phyloP scores from a whole-genome alignment of 2,329 filamentous ascomycete genomes.

The Myriangium duriaei region DNA sequence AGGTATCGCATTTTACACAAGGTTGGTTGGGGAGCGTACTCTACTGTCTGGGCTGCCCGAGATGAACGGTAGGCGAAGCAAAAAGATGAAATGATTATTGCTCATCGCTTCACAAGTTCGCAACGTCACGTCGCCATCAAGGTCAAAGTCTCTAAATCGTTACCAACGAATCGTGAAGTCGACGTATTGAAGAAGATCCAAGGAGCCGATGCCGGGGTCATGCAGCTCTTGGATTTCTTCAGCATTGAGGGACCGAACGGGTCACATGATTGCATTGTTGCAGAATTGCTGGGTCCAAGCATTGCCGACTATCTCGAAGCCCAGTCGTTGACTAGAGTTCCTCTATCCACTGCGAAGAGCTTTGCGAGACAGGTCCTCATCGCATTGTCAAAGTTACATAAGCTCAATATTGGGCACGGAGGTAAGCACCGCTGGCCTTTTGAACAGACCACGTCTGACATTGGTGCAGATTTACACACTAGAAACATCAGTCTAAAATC shows the following conservation, averaged over 20 bases:
- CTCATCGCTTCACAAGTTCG: too few species aligned
- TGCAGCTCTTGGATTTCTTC: conserved; percentile 13
- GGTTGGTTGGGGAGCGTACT: conserved; percentile 26
- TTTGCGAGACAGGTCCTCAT: conserved; percentile 14
- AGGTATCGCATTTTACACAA: conserved; percentile 27
- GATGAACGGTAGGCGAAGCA: too few species aligned
- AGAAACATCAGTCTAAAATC: too few species aligned
- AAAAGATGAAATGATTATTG: too few species aligned
- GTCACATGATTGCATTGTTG: conserved; percentile 13
- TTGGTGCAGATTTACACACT: too few species aligned
- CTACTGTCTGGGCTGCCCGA: conserved; percentile 26
- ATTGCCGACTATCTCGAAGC: conserved; percentile 7
- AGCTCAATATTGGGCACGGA: conserved; percentile 10
- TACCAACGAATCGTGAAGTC: too few species aligned
- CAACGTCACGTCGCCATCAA: too few species aligned
- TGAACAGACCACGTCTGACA: too few species aligned
- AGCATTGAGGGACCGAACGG: conserved; percentile 13
- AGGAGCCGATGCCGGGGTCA: background rate
- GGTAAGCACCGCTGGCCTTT: too few species aligned
- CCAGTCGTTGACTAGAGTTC: conserved; percentile 2
- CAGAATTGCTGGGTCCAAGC: conserved; percentile 11
- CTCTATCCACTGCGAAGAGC: conserved; percentile 9
- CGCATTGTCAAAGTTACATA: conserved; percentile 14
- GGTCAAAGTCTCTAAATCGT: too few species aligned
- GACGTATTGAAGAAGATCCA: background rate